Conservation (phyloP, 371 early-diverging fungal species). For the Encephalitozoon cuniculi region DNA sequence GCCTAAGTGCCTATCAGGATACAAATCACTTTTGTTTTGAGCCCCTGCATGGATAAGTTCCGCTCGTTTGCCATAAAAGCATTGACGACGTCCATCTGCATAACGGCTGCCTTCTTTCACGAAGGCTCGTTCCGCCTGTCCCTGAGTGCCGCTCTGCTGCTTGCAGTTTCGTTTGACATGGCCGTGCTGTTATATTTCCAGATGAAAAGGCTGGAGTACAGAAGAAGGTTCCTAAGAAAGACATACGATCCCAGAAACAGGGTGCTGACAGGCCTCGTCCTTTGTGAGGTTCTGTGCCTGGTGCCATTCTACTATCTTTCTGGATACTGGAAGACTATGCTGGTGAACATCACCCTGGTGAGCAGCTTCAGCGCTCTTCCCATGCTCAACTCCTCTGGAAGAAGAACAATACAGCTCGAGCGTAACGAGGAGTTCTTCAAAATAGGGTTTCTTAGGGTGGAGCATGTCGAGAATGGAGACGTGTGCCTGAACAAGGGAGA, state of each 20-base stretch:
- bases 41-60: slow-evolving; percentile 11
- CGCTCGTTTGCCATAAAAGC: background rate
- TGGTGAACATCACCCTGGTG: background rate
- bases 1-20: background rate
- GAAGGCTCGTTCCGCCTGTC: background rate
- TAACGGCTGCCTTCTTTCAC: background rate
- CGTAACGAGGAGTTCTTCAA: slow-evolving; percentile 19
- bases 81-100: background rate
- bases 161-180: background rate
- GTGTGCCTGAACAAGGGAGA: slow-evolving; percentile 4
- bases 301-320: background rate
- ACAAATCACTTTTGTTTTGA: slow-evolving; percentile 14
- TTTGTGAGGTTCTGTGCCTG: background rate
- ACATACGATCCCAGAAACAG: background rate
- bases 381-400: background rate
- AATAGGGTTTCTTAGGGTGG: slow-evolving; percentile 1
- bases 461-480: background rate
- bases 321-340: background rate
- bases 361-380: background rate
- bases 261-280: background rate
- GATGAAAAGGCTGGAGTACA: background rate
- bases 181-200: background rate
- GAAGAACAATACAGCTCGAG: slow-evolving; percentile 13
- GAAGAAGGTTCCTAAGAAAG: slow-evolving; percentile 14
- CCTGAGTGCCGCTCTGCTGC: background rate